These are phyloP conservation scores for Macaranga tanarius DNA, from an alignment of 441 rosid genomes.

Conservation along the genomic window DNA sequence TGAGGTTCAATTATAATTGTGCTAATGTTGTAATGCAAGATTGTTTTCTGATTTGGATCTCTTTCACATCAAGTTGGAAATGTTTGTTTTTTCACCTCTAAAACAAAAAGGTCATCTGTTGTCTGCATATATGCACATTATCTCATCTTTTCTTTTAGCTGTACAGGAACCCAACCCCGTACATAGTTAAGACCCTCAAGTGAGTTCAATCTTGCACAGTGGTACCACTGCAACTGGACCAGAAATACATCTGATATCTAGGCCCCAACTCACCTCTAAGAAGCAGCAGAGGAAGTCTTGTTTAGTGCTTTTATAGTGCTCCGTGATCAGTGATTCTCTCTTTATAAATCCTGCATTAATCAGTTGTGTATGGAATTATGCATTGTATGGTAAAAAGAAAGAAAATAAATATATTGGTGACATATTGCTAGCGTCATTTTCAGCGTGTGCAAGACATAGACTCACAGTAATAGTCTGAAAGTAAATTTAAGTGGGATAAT, in stretches of 20 bases:
- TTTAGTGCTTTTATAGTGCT: neutral
- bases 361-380: neutral
- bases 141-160: neutral
- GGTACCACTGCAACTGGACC: neutral
- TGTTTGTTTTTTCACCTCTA: conserved; percentile 6
- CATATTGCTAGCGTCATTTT: conserved; percentile 43
- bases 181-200: neutral
- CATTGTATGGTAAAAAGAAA: neutral
- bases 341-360: conserved; percentile 12
- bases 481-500: conserved; percentile 36
- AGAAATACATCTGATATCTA: neutral
- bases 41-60: neutral
- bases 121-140: neutral
- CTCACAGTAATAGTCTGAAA: conserved; percentile 21
- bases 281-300: neutral
- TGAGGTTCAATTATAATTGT: neutral
- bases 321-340: conserved; percentile 15
- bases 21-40: neutral
- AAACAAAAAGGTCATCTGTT: neutral
- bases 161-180: neutral
- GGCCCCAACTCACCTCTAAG: neutral
- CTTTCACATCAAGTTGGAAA: conserved; percentile 9
- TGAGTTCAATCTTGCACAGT: conserved; percentile 5
- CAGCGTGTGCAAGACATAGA: conserved; percentile 17
- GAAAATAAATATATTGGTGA: conserved; percentile 26